Percentiles rank a stretch among this genome's conserved stretches.
Conservation (phyloP, 176 grass and related monocot species). For the Eremochloa ophiuroides region DNA sequence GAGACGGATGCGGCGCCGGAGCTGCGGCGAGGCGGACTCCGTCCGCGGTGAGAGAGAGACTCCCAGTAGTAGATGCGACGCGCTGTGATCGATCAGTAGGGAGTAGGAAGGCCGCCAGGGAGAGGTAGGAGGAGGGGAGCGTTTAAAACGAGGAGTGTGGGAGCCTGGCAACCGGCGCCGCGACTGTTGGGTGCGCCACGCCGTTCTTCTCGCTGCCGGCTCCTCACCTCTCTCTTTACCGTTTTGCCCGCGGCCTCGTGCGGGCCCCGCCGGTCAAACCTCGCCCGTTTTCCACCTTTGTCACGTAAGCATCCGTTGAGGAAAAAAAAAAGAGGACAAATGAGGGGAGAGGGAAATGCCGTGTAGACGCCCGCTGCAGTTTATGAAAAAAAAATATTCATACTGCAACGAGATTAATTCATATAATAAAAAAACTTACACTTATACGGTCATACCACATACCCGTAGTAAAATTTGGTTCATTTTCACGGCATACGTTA, state of each 20-base stretch:
- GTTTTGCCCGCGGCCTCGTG: neutral
- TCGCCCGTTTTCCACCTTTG: neutral
- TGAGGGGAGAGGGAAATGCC: no score
- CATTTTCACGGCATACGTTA: no score
- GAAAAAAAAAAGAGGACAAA: no score
- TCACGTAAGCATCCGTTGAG: no score
- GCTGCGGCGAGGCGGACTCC: neutral
- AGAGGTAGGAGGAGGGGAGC: neutral
- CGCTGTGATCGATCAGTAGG: neutral
- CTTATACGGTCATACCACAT: no score
- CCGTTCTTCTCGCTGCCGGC: slow-evolving; percentile 13
- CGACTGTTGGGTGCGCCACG: slow-evolving; percentile 21
- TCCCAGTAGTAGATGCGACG: neutral
- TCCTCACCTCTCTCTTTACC: no score
- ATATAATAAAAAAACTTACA: no score
- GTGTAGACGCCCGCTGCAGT: no score
- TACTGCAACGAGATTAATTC: no score
- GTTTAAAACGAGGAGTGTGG: slow-evolving; percentile 38
- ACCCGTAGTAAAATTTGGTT: no score
- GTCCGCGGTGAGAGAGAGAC: neutral
- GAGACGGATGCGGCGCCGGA: neutral
- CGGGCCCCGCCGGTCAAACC: slow-evolving; percentile 14
- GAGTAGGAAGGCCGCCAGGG: neutral
- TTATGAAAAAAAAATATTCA: no score
- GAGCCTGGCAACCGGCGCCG: neutral